Evolutionary conservation across 495 filamentous ascomycete species (phyloP).

Genomic region (Hypoxylon subgilvum): DNA sequence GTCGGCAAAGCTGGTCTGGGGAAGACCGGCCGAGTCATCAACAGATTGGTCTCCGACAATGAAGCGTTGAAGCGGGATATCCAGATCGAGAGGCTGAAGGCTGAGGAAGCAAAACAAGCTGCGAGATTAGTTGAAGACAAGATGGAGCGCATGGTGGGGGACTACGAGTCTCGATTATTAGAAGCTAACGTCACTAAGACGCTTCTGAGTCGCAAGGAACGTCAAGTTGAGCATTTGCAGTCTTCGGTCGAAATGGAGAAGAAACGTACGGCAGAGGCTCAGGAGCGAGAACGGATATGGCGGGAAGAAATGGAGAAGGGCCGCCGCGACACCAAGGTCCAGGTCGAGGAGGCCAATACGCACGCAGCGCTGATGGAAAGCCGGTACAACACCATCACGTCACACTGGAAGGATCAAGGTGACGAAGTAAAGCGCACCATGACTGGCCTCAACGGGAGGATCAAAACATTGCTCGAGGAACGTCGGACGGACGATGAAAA

Average conservation of each 20-base stretch:
- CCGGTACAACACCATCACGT: slow-evolving; percentile 74
- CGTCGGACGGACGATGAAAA: slow-evolving; percentile 63
- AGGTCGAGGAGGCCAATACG: slow-evolving; percentile 67
- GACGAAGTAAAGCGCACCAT: slow-evolving; percentile 61
- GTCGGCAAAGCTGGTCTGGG: slow-evolving; percentile 81
- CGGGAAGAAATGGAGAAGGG: slow-evolving; percentile 67
- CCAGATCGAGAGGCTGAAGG: slow-evolving; percentile 70
- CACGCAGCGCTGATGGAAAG: slow-evolving; percentile 60
- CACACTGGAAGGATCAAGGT: slow-evolving; percentile 69
- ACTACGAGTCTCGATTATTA: slow-evolving; percentile 71
- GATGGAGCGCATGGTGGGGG: slow-evolving; percentile 68
- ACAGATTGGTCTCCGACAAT: slow-evolving; percentile 85
- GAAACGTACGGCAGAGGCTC: slow-evolving; percentile 60
- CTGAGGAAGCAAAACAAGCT: slow-evolving; percentile 74
- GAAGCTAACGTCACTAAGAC: slow-evolving; percentile 74
- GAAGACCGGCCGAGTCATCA: slow-evolving; percentile 93
- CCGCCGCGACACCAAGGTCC: slow-evolving; percentile 63
- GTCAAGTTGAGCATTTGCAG: slow-evolving; percentile 77
- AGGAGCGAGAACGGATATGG: slow-evolving; percentile 67
- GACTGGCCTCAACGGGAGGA: slow-evolving; percentile 60
- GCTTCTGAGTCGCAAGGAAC: slow-evolving; percentile 75
- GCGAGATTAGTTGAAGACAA: slow-evolving; percentile 76
- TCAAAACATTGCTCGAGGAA: slow-evolving; percentile 55
- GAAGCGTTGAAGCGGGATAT: slow-evolving; percentile 83
- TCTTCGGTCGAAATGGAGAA: slow-evolving; percentile 70